phyloP scores from a whole-genome alignment of 148 eudicot species.

The Dysphania ambrosioides region DNA sequence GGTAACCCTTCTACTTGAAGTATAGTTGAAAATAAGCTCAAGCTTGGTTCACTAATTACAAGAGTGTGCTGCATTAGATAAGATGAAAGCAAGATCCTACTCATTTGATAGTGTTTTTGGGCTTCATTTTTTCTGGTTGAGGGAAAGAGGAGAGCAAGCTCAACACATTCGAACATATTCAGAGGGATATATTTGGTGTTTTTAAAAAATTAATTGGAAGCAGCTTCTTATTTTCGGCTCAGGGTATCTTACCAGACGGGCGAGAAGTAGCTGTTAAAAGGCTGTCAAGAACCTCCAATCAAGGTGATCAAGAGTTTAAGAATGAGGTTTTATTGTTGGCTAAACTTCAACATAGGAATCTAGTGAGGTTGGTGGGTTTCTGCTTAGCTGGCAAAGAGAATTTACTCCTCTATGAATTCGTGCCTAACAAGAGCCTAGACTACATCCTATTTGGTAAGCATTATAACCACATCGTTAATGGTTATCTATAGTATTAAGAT shows the following conservation, averaged over 20 bases:
- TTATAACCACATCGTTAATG: not conserved
- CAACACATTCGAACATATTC: not conserved
- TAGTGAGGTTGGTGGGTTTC: constrained; percentile 8
- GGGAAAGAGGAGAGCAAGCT: not conserved
- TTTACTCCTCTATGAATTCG: not conserved
- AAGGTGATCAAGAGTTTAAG: constrained; percentile 5
- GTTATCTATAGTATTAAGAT: not conserved
- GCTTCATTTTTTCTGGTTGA: too few relatives aligned
- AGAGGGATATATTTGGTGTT: not conserved
- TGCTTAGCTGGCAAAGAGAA: not conserved
- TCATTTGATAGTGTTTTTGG: too few relatives aligned
- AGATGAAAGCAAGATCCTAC: too few relatives aligned
- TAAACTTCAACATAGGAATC: constrained; percentile 12
- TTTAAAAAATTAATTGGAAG: too few relatives aligned
- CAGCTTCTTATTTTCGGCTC: not conserved
- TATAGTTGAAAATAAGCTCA: too few relatives aligned
- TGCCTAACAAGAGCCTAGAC: constrained; percentile 4
- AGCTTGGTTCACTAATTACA: too few relatives aligned
- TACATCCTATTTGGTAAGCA: constrained; percentile 7
- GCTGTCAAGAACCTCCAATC: constrained; percentile 1
- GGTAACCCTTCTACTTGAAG: not conserved
- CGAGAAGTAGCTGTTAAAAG: constrained; percentile 13
- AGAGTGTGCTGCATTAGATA: too few relatives aligned
- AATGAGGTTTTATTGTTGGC: constrained; percentile 6
- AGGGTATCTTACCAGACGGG: not conserved